phyloP scores from a whole-genome alignment of 75 land plant species.

The Cupressus sempervirens region DNA sequence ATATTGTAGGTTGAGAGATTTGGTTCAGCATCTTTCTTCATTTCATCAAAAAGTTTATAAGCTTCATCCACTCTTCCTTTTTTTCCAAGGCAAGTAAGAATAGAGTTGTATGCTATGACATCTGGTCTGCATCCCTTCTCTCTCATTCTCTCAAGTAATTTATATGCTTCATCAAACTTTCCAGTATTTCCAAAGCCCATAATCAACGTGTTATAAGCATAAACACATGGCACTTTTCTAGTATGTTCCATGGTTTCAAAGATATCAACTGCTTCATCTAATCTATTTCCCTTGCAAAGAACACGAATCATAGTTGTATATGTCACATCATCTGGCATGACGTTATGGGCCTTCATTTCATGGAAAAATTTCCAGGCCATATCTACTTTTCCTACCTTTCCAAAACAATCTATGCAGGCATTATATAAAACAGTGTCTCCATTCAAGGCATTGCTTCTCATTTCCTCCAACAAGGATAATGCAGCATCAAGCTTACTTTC shows the following conservation, averaged over 20 bases:
- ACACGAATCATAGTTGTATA: conserved; percentile 69
- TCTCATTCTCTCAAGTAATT: conserved; percentile 53
- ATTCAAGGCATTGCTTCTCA: conserved; percentile 56
- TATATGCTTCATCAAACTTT: conserved; percentile 70
- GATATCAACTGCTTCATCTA: conserved; percentile 61
- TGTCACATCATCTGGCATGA: conserved; percentile 75
- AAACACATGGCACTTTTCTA: conserved; percentile 50
- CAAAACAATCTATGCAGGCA: conserved; percentile 77
- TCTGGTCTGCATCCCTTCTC: conserved; percentile 71
- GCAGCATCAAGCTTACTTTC: conserved; percentile 66
- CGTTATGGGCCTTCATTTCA: conserved; percentile 57
- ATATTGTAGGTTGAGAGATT: conserved; percentile 69
- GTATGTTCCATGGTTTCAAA: conserved; percentile 64
- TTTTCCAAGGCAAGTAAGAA: conserved; percentile 64
- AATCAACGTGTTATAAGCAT: conserved; percentile 88
- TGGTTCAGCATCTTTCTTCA: conserved; percentile 67
- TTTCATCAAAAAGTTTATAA: conserved; percentile 47
- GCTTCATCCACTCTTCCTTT: conserved; percentile 56
- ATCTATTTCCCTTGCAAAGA: conserved; percentile 48
- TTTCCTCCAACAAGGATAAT: conserved; percentile 56
- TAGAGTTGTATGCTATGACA: conserved; percentile 55
- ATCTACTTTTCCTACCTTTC: conserved; percentile 75
- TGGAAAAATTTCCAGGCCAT: conserved; percentile 82
- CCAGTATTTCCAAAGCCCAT: conserved; percentile 83
- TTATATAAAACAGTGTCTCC: conserved; percentile 70